Base-by-base conservation (phyloP, 2,329 filamentous ascomycete species). In the Sporothrix globosa region DNA sequence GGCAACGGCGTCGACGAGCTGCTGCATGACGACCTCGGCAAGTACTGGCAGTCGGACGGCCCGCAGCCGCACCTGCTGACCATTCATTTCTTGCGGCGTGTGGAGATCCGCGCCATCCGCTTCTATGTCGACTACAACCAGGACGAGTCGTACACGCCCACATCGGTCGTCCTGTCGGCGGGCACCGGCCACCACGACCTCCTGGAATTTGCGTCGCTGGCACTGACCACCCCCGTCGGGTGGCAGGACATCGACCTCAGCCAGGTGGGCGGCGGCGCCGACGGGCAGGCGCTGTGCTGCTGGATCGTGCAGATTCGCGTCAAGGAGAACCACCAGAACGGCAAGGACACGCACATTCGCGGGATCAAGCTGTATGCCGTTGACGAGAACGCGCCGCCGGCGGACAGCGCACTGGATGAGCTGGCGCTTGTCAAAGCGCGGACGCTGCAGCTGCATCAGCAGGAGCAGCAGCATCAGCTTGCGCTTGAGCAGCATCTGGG, bases 291-390 rank as follows among this genome's bases (percentile, higher is more conserved):
- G 0, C 86, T 98, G 21, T 89, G 94, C 72, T 93, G 92, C 19
- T 97, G 95, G 82, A 88, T 98, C 41, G 85, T 99, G 39, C 94
- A 98, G 79, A 90, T 98, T 77, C 90, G 92, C 74, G 90, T 99
- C 65, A 87, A 95, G 67, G 96, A 98, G 82, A 99, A 99, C 77
- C 96, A 99, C 79, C 96, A 99, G 81, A 99, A 99, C 79, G 96
- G 96, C 74, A 99, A 99, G 79, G 96, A 99, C 79, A 99, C 96
- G n/a, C 96, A 99, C 83, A 86, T 99, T 30, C 87, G 96, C 19
- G 95, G 93, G 1, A 87, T 99, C 79, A 96, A 97, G 82, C 91
- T 98, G 11, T 99, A 88, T 74, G 87, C 87, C 1, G 81, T 87
- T 21, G 85, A 87, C 72, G 81, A 83, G 39, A 85, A 87, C 72